These are phyloP conservation scores for Salvia miltiorrhiza DNA, from an alignment of 257 asterid genomes.

Conservation along the genomic window DNA sequence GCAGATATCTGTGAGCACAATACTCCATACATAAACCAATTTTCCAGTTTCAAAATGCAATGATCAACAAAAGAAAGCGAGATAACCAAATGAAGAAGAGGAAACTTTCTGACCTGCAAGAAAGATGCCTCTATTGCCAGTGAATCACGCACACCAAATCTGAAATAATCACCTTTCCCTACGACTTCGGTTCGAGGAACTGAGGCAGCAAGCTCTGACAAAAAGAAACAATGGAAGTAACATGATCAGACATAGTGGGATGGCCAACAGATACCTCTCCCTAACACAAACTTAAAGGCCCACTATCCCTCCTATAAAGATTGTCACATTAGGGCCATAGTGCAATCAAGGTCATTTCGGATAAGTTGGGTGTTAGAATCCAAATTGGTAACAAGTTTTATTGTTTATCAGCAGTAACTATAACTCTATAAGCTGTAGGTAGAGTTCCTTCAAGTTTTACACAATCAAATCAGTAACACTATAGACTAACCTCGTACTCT, in stretches of 20 bases:
- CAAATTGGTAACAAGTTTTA: not conserved
- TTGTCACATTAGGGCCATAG: constrained; percentile 4
- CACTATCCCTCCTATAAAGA: not conserved
- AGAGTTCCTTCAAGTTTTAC: not conserved
- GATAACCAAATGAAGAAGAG: constrained; percentile 5
- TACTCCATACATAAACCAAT: constrained; percentile 1
- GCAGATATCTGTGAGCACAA: constrained; percentile 22
- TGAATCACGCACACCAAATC: constrained; percentile 97
- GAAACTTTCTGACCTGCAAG: constrained; percentile 62
- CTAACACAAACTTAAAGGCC: not conserved
- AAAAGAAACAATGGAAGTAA: not conserved
- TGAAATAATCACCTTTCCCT: constrained; percentile 89
- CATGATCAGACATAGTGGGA: constrained; percentile 6
- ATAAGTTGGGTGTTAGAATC: not conserved
- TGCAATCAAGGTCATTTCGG: not conserved
- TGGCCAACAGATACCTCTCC: not conserved
- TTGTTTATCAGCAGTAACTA: not conserved
- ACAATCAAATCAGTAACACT: not conserved
- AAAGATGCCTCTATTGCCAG: constrained; percentile 96
- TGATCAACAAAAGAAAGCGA: not conserved
- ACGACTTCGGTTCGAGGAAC: constrained; percentile 75
- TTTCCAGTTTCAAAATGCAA: constrained; percentile 1
- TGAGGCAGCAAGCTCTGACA: constrained; percentile 83
- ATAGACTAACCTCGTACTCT: not conserved
- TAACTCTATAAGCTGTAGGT: not conserved